These are phyloP conservation scores for Dendrocalamus sinicus DNA, from an alignment of 176 grass and related monocot genomes.

Conservation along the genomic window DNA sequence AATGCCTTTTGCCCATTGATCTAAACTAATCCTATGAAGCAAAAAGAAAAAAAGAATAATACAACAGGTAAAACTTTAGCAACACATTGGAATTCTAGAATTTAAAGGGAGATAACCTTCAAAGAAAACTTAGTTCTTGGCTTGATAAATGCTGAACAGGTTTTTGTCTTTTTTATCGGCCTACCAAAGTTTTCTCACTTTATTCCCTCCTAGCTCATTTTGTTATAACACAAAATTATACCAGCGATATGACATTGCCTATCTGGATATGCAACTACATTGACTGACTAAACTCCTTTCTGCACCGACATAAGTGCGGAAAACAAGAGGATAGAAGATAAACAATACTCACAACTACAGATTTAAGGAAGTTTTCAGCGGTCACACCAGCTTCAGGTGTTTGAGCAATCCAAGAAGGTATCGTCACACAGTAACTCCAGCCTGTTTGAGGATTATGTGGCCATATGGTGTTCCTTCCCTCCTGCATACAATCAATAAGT, in stretches of 20 bases:
- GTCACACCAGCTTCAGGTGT: constrained; percentile 72
- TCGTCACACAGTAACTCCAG: constrained; percentile 95
- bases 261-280: constrained; percentile 24
- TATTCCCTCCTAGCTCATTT: constrained; percentile 16
- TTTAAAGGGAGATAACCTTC: not conserved
- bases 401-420: constrained; percentile 93
- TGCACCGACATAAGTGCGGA: not conserved
- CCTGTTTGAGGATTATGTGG: constrained; percentile 96
- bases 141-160: not conserved
- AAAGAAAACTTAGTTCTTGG: not conserved
- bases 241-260: not conserved
- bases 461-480: constrained; percentile 91
- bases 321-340: constrained; percentile 39
- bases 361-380: constrained; percentile 86
- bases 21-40: not conserved
- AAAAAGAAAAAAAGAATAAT: not conserved
- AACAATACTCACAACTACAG: constrained; percentile 81
- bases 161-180: constrained; percentile 15
- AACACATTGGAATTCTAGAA: constrained; percentile 8
- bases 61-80: not conserved
- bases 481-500: constrained; percentile 50
- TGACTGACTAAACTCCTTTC: not conserved
- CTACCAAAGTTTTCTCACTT: constrained; percentile 5
- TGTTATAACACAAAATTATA: not conserved
- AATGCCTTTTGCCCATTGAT: not conserved